phyloP scores from a whole-genome alignment of 768 basidiomycete species.

The Russula ochroleuca region DNA sequence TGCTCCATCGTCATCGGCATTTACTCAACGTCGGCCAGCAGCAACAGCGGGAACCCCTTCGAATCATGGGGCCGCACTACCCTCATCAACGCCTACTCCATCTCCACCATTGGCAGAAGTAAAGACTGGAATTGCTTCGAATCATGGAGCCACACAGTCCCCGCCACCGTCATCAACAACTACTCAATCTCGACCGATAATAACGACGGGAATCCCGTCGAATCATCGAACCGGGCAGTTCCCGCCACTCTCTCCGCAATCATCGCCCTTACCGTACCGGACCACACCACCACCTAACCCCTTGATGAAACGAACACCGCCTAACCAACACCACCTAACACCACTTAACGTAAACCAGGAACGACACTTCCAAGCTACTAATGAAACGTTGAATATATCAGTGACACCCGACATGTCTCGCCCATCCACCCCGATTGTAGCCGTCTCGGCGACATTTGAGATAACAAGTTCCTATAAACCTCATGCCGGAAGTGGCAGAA shows the following conservation, averaged over 20 bases:
- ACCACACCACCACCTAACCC: neutral
- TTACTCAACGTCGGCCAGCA: neutral
- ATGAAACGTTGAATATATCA: neutral
- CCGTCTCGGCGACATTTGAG: neutral
- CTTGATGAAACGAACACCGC: neutral
- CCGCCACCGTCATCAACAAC: neutral
- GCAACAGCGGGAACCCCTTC: neutral
- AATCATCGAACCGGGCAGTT: neutral
- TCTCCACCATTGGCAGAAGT: neutral
- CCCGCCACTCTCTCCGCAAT: neutral
- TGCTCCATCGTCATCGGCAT: neutral
- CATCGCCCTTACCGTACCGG: neutral
- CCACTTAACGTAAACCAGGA: neutral
- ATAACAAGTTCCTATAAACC: neutral
- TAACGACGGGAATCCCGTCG: neutral
- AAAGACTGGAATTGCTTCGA: neutral
- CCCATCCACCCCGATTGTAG: neutral
- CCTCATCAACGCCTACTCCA: neutral
- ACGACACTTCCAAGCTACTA: neutral
- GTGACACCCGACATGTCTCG: neutral
- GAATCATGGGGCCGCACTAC: neutral
- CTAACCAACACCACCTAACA: neutral
- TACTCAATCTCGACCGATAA: neutral
- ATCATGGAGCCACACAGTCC: neutral
- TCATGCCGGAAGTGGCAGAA: neutral